phyloP scores from a whole-genome alignment of 306 rosid genomes.

The Malus sylvestris region DNA sequence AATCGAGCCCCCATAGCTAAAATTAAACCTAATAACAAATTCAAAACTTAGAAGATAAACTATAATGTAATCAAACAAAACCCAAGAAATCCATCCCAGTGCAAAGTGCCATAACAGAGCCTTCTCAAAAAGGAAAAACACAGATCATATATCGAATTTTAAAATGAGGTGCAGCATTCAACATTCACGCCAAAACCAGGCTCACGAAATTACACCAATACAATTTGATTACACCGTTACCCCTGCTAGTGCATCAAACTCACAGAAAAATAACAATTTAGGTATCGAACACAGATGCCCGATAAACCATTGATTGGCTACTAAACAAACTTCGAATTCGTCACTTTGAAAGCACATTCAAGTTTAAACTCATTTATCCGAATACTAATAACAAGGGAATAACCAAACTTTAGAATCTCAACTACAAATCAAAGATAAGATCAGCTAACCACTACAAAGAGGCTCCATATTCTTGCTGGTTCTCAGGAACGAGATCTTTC shows the following conservation, averaged over 20 bases:
- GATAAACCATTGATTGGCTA: slow-evolving; percentile 8
- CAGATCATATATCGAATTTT: not conserved
- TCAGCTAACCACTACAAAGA: slow-evolving; percentile 29
- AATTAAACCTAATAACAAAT: not conserved
- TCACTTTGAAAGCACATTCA: not conserved
- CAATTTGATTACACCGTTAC: not conserved
- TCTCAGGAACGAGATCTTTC: slow-evolving; percentile 45
- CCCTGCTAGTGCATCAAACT: not conserved
- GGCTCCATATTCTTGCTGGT: slow-evolving; percentile 15
- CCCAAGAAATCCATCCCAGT: not conserved
- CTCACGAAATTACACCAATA: not conserved
- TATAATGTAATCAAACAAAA: not conserved
- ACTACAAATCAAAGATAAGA: slow-evolving; percentile 21
- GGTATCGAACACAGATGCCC: not conserved
- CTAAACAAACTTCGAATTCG: not conserved
- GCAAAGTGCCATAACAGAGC: not conserved
- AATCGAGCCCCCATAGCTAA: too few species aligned
- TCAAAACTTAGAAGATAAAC: not conserved
- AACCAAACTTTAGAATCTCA: slow-evolving; percentile 9
- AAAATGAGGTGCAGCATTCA: not conserved
- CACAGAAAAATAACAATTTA: not conserved
- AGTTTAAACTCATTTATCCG: slow-evolving; percentile 18
- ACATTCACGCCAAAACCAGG: not conserved
- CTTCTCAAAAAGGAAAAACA: not conserved
- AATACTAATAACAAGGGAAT: slow-evolving; percentile 15